Percentiles rank a stretch among this genome's conserved stretches.
These are phyloP conservation scores for Suillus alpinus DNA, from an alignment of 768 basidiomycete species.

Conservation along the genomic window DNA sequence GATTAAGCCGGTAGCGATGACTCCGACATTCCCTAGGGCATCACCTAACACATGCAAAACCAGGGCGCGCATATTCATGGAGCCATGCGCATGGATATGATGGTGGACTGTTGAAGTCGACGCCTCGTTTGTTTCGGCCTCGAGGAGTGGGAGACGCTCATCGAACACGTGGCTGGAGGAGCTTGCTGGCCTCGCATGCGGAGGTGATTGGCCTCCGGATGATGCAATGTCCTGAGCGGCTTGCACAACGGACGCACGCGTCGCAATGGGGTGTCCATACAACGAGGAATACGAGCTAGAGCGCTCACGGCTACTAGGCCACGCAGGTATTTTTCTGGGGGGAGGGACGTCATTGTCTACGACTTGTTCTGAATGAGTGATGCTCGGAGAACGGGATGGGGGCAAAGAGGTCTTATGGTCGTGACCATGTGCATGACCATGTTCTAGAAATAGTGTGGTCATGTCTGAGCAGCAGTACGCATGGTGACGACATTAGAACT, in stretches of 20 bases:
- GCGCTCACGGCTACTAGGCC: slow-evolving; percentile 26
- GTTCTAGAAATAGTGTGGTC: slow-evolving; percentile 42
- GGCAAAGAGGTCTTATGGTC: slow-evolving; percentile 37
- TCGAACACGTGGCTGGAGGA: slow-evolving; percentile 12
- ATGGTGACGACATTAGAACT: slow-evolving; percentile 18
- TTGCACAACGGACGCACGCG: slow-evolving; percentile 71
- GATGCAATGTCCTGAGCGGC: slow-evolving; percentile 79
- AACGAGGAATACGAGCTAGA: slow-evolving; percentile 56
- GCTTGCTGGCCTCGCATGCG: slow-evolving; percentile 3
- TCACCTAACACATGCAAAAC: slow-evolving; percentile 94
- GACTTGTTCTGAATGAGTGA: slow-evolving; percentile 16
- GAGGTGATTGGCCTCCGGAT: slow-evolving; percentile 13
- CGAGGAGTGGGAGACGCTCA: slow-evolving; percentile 49
- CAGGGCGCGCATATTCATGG: slow-evolving; percentile 99
- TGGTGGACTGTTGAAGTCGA: slow-evolving; percentile 11
- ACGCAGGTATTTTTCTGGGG: slow-evolving; percentile 25
- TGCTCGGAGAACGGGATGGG: slow-evolving; percentile 40
- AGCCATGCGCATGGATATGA: slow-evolving; percentile 47
- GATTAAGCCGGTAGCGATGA: slow-evolving; percentile 90
- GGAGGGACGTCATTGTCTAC: slow-evolving; percentile 25
- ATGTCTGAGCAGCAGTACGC: slow-evolving; percentile 9
- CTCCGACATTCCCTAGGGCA: slow-evolving; percentile 96
- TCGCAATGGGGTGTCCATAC: slow-evolving; percentile 72
- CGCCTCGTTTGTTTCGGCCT: slow-evolving; percentile 10
- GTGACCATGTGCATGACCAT: slow-evolving; percentile 63